These are phyloP conservation scores for Alternaria consortialis DNA, from an alignment of 2,329 filamentous ascomycete genomes.

Conservation along the genomic window DNA sequence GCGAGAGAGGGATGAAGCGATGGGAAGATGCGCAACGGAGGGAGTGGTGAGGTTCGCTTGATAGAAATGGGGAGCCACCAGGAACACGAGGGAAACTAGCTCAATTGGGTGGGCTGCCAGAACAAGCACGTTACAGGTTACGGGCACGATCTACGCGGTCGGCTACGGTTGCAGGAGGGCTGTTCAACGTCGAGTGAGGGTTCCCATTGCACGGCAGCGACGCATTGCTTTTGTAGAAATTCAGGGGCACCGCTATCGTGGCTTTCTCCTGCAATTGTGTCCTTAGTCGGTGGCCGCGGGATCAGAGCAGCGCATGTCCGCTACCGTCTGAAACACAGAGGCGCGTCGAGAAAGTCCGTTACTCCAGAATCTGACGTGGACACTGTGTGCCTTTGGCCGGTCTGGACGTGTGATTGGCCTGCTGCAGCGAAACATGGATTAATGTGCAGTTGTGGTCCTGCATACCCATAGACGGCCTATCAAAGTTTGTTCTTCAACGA, in stretches of 20 bases:
- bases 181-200: slow-evolving; percentile 1
- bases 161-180: slow-evolving; percentile 4
- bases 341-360: slow-evolving; percentile 36
- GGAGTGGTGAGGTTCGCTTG: slow-evolving; percentile 21
- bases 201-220: slow-evolving; percentile 12
- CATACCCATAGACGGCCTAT: slow-evolving; percentile 10
- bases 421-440: slow-evolving; percentile 23
- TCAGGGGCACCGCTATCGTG: slow-evolving; percentile 21
- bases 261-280: slow-evolving; percentile 10
- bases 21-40: slow-evolving; percentile 12
- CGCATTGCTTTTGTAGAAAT: slow-evolving; percentile 24
- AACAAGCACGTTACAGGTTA: slow-evolving; percentile 29
- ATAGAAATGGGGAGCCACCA: slow-evolving; percentile 26
- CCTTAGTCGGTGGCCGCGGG: slow-evolving; percentile 35
- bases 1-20: slow-evolving; percentile 18
- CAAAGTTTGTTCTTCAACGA: slow-evolving; percentile 4
- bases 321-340: slow-evolving; percentile 42
- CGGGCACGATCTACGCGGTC: slow-evolving; percentile 18
- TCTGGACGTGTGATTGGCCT: slow-evolving; percentile 19
- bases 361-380: slow-evolving; percentile 44
- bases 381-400: slow-evolving; percentile 17
- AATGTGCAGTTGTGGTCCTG: slow-evolving; percentile 25
- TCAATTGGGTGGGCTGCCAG: slow-evolving; percentile 18
- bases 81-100: slow-evolving; percentile 21
- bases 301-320: slow-evolving; percentile 20